phyloP scores from a whole-genome alignment of 345 rosid genomes.

The Salix viminalis region DNA sequence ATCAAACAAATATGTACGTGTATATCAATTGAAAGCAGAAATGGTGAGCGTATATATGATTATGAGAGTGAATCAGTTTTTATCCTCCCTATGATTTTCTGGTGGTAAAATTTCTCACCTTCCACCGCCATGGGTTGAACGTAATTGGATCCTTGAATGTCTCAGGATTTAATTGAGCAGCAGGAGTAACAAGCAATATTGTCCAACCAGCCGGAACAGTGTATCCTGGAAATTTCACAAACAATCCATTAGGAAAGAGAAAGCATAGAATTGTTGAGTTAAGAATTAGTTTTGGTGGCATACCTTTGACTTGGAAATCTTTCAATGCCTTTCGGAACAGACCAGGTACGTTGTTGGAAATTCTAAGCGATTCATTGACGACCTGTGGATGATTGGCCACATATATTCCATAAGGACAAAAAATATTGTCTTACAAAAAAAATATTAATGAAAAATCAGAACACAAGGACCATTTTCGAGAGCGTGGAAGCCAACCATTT shows the following conservation, averaged over 20 bases:
- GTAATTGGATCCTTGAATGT: not conserved
- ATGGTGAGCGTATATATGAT: not conserved
- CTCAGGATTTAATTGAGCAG: not conserved
- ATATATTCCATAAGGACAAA: not conserved
- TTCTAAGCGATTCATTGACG: not conserved
- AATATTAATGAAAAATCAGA: not conserved
- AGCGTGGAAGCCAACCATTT: not conserved
- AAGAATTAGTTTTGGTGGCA: not conserved
- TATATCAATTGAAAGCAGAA: not conserved
- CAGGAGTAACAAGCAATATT: not conserved
- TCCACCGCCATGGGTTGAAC: conserved; percentile 35
- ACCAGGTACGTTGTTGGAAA: not conserved
- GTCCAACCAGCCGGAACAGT: not conserved
- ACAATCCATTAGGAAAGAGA: not conserved
- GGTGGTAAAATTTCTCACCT: conserved; percentile 1
- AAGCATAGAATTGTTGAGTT: not conserved
- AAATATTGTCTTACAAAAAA: not conserved
- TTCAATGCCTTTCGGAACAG: conserved; percentile 28
- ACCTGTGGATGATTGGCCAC: not conserved
- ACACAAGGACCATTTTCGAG: not conserved
- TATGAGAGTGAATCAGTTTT: not conserved
- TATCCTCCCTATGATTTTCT: not conserved
- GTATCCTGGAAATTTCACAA: not conserved
- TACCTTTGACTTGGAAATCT: conserved; percentile 25
- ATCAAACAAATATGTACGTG: not conserved